These are phyloP conservation scores for Mortierella sp. DNA, from an alignment of 371 early-diverging fungal species.

Conservation along the genomic window DNA sequence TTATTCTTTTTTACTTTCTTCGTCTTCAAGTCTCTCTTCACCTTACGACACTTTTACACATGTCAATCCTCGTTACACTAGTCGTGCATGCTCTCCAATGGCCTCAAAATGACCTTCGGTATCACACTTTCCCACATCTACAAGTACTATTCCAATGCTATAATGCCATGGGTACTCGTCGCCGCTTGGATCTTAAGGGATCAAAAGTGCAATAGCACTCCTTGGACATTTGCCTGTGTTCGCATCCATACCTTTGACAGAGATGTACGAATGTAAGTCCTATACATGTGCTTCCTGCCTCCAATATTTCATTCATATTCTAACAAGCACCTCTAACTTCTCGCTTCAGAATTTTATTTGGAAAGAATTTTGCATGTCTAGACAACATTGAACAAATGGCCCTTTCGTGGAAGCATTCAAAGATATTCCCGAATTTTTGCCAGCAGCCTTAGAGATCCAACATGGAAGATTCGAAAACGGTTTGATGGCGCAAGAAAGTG, in stretches of 20 bases:
- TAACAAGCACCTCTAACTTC: too few species aligned
- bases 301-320: too few species aligned
- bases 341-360: conserved; percentile 39
- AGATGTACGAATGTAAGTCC: conserved; percentile 9
- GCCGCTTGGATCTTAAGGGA: conserved; percentile 23
- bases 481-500: conserved; percentile 17
- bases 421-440: conserved; percentile 9
- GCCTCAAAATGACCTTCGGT: not conserved
- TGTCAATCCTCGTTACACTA: conserved; percentile 33
- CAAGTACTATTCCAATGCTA: conserved; percentile 21
- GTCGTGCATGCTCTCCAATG: conserved; percentile 27
- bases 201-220: conserved; percentile 20
- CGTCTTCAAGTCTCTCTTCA: too few species aligned
- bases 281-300: too few species aligned
- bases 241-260: conserved; percentile 16
- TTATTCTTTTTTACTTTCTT: too few species aligned
- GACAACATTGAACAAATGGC: conserved; percentile 17
- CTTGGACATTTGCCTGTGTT: conserved; percentile 22
- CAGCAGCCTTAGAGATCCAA: conserved; percentile 20
- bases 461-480: conserved; percentile 25
- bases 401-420: conserved; percentile 17
- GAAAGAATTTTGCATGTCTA: conserved; percentile 38
- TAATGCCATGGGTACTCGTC: conserved; percentile 29
- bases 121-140: not conserved
- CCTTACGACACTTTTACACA: too few species aligned